phyloP scores from a whole-genome alignment of 257 asterid species.

The Gynochthodes officinalis region DNA sequence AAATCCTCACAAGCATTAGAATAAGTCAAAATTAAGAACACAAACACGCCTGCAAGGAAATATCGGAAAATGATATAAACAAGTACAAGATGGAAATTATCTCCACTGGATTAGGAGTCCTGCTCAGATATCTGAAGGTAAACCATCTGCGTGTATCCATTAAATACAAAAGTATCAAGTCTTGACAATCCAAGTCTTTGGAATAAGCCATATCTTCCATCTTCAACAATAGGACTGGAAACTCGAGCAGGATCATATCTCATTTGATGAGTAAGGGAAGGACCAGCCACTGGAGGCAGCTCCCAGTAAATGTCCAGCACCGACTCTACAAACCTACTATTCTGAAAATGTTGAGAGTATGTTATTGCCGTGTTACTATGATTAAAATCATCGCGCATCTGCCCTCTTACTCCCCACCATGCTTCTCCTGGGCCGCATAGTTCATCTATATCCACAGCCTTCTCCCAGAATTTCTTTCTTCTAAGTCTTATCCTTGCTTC shows the following conservation, averaged over 20 bases:
- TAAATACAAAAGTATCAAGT: conserved; percentile 72
- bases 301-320: conserved; percentile 92
- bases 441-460: conserved; percentile 75
- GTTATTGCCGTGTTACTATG: conserved; percentile 79
- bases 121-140: conserved; percentile 76
- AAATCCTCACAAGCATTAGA: too few relatives aligned
- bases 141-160: conserved; percentile 99
- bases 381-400: conserved; percentile 88
- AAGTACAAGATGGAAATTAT: too few relatives aligned
- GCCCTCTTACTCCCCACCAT: conserved; percentile 98
- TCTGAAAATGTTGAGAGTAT: conserved; percentile 60
- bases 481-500: conserved; percentile 80
- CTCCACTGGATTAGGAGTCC: conserved; percentile 22
- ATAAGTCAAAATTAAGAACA: too few relatives aligned
- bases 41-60: too few relatives aligned
- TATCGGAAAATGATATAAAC: too few relatives aligned
- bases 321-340: conserved; percentile 87
- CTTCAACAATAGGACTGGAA: conserved; percentile 73
- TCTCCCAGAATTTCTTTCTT: conserved; percentile 87
- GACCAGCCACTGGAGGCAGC: conserved; percentile 96
- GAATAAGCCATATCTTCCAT: conserved; percentile 74
- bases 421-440: conserved; percentile 93
- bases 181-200: conserved; percentile 61
- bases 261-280: conserved; percentile 92
- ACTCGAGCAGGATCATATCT: conserved; percentile 96